Evolutionary conservation across 2,329 filamentous ascomycete species (phyloP).

Genomic region (Monosporascus sp.): DNA sequence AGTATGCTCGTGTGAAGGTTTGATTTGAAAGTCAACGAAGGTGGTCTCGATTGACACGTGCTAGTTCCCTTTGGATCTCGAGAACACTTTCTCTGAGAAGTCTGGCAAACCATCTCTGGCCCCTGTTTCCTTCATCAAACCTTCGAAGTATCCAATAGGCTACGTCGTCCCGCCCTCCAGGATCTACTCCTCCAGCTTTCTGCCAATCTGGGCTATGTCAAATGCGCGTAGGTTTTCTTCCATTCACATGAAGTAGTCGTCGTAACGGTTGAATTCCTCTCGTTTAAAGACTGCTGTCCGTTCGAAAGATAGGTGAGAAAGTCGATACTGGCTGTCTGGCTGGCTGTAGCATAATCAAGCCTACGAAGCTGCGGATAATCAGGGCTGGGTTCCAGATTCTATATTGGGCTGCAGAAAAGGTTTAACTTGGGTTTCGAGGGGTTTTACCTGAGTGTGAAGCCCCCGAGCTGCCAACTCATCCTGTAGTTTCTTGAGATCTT

Average conservation of each 20-base stretch:
- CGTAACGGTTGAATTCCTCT: not conserved
- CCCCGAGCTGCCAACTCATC: too few species aligned
- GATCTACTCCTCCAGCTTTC: not conserved
- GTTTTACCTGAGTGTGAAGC: too few species aligned
- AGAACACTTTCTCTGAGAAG: not conserved
- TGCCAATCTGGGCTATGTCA: not conserved
- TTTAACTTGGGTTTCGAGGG: too few species aligned
- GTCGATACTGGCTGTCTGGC: too few species aligned
- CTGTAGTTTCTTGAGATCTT: too few species aligned
- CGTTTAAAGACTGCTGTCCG: not conserved
- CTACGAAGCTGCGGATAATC: too few species aligned
- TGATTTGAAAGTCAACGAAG: too few species aligned
- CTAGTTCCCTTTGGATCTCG: not conserved
- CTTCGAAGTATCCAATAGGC: not conserved
- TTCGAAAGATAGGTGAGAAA: not conserved
- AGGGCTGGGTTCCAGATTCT: too few species aligned
- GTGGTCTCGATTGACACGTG: too few species aligned
- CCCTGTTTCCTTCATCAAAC: not conserved
- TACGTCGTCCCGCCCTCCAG: not conserved
- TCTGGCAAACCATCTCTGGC: not conserved
- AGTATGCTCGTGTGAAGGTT: too few species aligned
- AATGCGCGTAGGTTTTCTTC: not conserved
- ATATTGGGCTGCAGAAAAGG: too few species aligned
- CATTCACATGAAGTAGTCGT: not conserved
- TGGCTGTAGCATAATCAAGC: too few species aligned